These are phyloP conservation scores for Didymosphaeria variabile DNA, from an alignment of 2,329 filamentous ascomycete genomes.

Conservation along the genomic window DNA sequence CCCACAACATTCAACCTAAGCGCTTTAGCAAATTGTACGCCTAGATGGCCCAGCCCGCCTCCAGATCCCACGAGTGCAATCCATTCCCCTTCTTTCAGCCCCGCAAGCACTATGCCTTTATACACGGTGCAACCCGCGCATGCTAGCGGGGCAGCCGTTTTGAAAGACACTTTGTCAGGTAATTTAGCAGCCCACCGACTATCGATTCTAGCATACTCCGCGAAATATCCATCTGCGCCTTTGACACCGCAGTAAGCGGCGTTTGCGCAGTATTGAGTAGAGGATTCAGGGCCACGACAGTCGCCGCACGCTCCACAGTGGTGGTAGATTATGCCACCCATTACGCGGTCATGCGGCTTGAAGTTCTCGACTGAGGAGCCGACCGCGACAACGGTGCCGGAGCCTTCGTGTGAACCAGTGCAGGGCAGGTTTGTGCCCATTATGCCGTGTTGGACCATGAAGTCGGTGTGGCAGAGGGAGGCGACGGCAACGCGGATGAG, in stretches of 20 bases:
- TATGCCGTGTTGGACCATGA: constrained; percentile 62
- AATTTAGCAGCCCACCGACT: constrained; percentile 26
- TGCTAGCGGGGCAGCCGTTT: constrained; percentile 38
- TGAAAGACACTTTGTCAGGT: constrained; percentile 30
- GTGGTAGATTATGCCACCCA: constrained; percentile 63
- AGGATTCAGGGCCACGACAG: constrained; percentile 60
- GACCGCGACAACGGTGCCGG: constrained; percentile 62
- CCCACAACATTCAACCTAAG: constrained; percentile 83
- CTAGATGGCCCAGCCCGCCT: constrained; percentile 78
- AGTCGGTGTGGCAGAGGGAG: constrained; percentile 70
- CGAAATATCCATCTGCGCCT: constrained; percentile 64
- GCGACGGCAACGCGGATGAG: constrained; percentile 68
- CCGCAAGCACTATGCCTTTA: constrained; percentile 81
- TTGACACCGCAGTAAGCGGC: constrained; percentile 28
- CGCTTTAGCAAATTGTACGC: constrained; percentile 84
- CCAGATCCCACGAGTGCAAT: constrained; percentile 85
- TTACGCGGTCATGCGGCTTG: constrained; percentile 62
- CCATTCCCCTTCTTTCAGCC: constrained; percentile 72
- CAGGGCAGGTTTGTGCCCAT: constrained; percentile 61
- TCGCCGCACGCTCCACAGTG: constrained; percentile 63
- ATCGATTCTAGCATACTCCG: constrained; percentile 35
- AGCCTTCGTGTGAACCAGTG: constrained; percentile 59
- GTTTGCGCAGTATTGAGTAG: constrained; percentile 61
- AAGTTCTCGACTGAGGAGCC: constrained; percentile 56
- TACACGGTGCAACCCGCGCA: constrained; percentile 66